Evolutionary conservation across 2,329 filamentous ascomycete species (phyloP), one percentile per base, ranked within the genome.

Genomic region (Paraphoma sp.): DNA sequence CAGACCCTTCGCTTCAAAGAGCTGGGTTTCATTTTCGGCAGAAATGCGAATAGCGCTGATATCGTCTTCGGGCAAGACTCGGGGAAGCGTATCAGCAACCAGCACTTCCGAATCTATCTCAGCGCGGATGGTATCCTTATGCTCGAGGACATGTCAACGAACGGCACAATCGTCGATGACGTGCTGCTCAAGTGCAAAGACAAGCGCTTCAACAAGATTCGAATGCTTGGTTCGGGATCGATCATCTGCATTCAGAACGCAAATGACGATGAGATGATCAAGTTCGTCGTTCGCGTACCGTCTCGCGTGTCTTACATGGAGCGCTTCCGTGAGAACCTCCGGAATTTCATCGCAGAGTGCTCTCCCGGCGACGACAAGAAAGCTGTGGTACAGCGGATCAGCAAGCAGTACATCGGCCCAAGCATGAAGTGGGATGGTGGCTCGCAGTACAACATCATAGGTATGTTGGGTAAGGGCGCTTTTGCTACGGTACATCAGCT

Each of bases 401-500:
- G 58, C 2, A 69, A 71, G 45, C 64, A 69, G 14, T 70, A 64
- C 46, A 64, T 62, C 7, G 64, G 65, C 59, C 75, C 86, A 78
- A 77, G 91, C 81, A 83, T 97, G 92, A 82, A 86, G 59, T 89
- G 87, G 94, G 89, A 87, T 59, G 95, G 95, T 36, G 93, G 92
- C 1, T 82, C 85, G 6, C 88, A 87, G 60, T 99, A 98, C 78
- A 96, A 96, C 70, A 88, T 92, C 23, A 86, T 92, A 9, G 70
- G 71, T 69, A 59, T 29, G 65, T 57, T 99, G 61, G 95, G 95
- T 44, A 95, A 95, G 74, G 95, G 95, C 6, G 94, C 95, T 3
- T 99, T 99, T 80, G 95, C 95, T 4, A 92, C 89, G 0, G 95
- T 99, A 1, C 94, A 97, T 78, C 92, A 93, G 74, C 85, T 97